Conservation (phyloP, 2,329 filamentous ascomycete species). For the Anthostomella pinea region DNA sequence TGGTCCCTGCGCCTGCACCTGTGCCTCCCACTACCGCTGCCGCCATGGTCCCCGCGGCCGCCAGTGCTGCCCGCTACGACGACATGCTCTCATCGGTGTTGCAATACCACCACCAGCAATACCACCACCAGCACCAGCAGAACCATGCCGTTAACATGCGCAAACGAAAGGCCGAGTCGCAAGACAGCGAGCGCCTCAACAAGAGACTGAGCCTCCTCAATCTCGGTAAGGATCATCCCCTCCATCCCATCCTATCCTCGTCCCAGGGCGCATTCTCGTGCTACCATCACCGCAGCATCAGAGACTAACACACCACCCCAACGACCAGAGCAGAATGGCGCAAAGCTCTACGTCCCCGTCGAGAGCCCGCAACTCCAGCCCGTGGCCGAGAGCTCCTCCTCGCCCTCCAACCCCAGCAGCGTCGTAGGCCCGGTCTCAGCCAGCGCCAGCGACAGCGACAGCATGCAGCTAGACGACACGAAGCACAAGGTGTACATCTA, state of each 20-base stretch:
- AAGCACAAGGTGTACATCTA: slow-evolving; percentile 88
- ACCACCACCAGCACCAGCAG: slow-evolving; percentile 3
- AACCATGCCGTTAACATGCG: slow-evolving; percentile 30
- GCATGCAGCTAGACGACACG: slow-evolving; percentile 84
- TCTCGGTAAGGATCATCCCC: slow-evolving; percentile 57
- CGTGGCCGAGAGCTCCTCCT: slow-evolving; percentile 16
- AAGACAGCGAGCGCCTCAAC: slow-evolving; percentile 70
- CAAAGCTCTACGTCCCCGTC: slow-evolving; percentile 65
- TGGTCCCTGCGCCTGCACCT: slow-evolving; percentile 2
- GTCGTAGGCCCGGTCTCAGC: slow-evolving; percentile 9
- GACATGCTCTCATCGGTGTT: slow-evolving; percentile 6
- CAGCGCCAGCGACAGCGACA: slow-evolving; percentile 44
- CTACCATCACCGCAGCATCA: too few species aligned
- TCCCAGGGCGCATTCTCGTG: slow-evolving; percentile 10
- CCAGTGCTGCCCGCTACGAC: slow-evolving; percentile 18
- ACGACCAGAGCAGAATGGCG: slow-evolving; percentile 60
- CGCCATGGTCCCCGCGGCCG: slow-evolving; percentile 10
- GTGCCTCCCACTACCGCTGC: slow-evolving; percentile 13
- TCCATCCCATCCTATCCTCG: slow-evolving; percentile 9
- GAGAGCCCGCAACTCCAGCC: slow-evolving; percentile 41
- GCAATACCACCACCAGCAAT: slow-evolving; percentile 9
- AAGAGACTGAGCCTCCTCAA: slow-evolving; percentile 83
- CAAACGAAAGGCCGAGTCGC: slow-evolving; percentile 60
- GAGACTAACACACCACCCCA: slow-evolving; percentile 22
- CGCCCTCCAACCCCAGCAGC: slow-evolving; percentile 17